A percentile compares a stretch with the other conserved stretches of the same genome.
These are phyloP conservation scores for Pluteus cervinus DNA, from an alignment of 768 basidiomycete species.

Conservation along the genomic window DNA sequence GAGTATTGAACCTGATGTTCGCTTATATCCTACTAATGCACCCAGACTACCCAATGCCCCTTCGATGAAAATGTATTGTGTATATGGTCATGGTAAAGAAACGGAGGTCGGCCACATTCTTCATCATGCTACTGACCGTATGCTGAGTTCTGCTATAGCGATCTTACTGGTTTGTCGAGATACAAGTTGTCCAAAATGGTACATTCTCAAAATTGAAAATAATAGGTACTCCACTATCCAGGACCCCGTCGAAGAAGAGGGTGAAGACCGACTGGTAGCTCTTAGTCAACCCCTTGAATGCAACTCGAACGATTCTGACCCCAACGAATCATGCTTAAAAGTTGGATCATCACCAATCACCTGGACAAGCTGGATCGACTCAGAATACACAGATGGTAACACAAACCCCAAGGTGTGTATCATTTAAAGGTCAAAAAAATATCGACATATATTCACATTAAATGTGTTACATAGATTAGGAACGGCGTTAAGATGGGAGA, in stretches of 20 bases:
- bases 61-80: conserved; percentile 86
- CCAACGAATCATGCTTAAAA: too few species aligned
- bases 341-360: conserved; percentile 5
- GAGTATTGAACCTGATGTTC: conserved; percentile 5
- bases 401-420: conserved; percentile 45
- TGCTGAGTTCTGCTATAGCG: conserved; percentile 46
- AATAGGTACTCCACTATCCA: neutral
- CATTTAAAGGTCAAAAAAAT: neutral
- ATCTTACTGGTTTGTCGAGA: conserved; percentile 80
- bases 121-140: conserved; percentile 1
- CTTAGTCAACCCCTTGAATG: conserved; percentile 36
- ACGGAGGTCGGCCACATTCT: conserved; percentile 67
- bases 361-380: conserved; percentile 67
- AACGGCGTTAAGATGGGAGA: conserved; percentile 92
- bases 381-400: conserved; percentile 64
- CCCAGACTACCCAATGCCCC: conserved; percentile 81
- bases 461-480: conserved; percentile 35
- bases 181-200: too few species aligned
- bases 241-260: conserved; percentile 39
- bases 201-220: too few species aligned
- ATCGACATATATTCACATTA: neutral
- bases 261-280: conserved; percentile 46
- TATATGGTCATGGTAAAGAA: conserved; percentile 94
- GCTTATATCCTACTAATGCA: neutral
- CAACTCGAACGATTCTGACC: conserved; percentile 48